Percentiles rank a stretch among this genome's conserved stretches.
Conservation (phyloP, 768 basidiomycete species). For the Auricularia heimuer region DNA sequence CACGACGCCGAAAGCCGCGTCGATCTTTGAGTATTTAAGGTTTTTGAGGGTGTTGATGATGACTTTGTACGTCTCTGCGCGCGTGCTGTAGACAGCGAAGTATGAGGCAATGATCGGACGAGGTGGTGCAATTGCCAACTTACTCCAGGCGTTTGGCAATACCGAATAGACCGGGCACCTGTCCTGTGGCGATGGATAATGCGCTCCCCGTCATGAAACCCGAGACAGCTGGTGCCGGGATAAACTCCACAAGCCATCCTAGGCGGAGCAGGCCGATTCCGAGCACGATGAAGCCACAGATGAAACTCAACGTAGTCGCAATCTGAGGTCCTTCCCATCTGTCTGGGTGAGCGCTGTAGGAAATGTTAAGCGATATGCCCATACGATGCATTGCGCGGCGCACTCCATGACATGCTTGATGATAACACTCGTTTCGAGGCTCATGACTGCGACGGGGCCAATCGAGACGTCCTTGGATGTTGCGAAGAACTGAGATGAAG, state of each 20-base stretch:
- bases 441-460: constrained; percentile 98
- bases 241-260: constrained; percentile 95
- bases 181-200: constrained; percentile 78
- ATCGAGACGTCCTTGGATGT: constrained; percentile 99
- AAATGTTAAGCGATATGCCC: constrained; percentile 4
- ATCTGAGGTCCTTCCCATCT: constrained; percentile 63
- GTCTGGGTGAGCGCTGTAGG: constrained; percentile 32
- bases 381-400: neutral
- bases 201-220: constrained; percentile 96
- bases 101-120: neutral
- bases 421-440: constrained; percentile 73
- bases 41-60: constrained; percentile 91
- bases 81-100: constrained; percentile 44
- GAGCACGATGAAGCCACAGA: constrained; percentile 86
- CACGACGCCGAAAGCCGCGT: constrained; percentile 85
- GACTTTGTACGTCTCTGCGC: constrained; percentile 74
- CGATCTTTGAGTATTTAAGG: constrained; percentile 55
- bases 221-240: constrained; percentile 62
- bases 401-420: constrained; percentile 49
- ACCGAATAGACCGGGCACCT: constrained; percentile 85
- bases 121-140: constrained; percentile 19
- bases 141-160: constrained; percentile 69
- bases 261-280: constrained; percentile 80
- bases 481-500: constrained; percentile 63
- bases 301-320: constrained; percentile 73